Evolutionary conservation across 2,329 filamentous ascomycete species (phyloP).

Genomic region (Arthrobotrys megalospora): DNA sequence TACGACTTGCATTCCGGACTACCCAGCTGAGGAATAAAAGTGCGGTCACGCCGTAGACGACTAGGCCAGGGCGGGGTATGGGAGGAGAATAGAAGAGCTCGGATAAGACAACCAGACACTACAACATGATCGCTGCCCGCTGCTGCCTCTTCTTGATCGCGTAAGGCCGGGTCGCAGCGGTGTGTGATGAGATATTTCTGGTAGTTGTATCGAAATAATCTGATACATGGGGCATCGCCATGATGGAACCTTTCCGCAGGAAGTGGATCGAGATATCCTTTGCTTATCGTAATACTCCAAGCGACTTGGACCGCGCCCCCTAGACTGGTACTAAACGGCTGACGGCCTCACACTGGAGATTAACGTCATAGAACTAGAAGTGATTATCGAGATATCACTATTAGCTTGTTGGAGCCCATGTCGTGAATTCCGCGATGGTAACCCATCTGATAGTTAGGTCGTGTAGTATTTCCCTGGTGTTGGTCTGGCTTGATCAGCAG

Average conservation of each 20-base stretch:
- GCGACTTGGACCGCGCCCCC: conserved; percentile 4
- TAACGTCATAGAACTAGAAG: conserved; percentile 53
- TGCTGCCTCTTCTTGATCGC: conserved; percentile 36
- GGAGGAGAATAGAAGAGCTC: conserved; percentile 44
- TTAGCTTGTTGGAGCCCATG: conserved; percentile 35
- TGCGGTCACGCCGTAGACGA: conserved; percentile 50
- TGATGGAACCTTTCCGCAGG: conserved; percentile 12
- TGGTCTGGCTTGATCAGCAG: conserved; percentile 56
- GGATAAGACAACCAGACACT: conserved; percentile 56
- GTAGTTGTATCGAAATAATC: conserved; percentile 18
- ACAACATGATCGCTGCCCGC: conserved; percentile 39
- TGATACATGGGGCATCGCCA: conserved; percentile 22
- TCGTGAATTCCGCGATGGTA: conserved; percentile 49
- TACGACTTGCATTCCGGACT: conserved; percentile 14
- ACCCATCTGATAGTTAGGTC: conserved; percentile 54
- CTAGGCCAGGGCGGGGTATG: conserved; percentile 30
- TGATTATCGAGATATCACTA: conserved; percentile 23
- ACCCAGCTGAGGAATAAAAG: conserved; percentile 49
- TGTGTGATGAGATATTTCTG: conserved; percentile 52
- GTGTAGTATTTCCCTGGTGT: conserved; percentile 45
- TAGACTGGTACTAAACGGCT: conserved; percentile 40
- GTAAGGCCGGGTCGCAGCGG: conserved; percentile 47
- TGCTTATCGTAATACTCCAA: conserved; percentile 46
- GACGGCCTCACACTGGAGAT: conserved; percentile 49
- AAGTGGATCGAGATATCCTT: conserved; percentile 49